Evolutionary conservation across 2,329 filamentous ascomycete genomes (phyloP).

Genomic region (Alternaria atra): DNA sequence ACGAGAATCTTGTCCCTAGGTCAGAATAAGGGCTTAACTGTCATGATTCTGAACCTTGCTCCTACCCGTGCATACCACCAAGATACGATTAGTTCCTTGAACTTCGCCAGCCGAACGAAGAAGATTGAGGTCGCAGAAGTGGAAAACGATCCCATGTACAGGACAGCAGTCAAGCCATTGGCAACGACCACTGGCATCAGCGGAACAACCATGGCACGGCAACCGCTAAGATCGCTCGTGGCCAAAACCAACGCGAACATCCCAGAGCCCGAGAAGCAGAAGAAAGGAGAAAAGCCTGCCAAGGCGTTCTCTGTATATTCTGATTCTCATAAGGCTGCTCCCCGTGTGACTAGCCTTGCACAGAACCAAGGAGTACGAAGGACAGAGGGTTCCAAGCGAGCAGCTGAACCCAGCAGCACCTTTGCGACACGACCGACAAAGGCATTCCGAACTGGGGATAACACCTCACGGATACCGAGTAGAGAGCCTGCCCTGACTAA

Average conservation of each 20-base stretch:
- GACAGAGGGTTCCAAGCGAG: conserved; percentile 57
- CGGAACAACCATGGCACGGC: conserved; percentile 63
- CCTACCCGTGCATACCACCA: conserved; percentile 92
- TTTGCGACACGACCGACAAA: conserved; percentile 53
- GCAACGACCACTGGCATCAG: conserved; percentile 46
- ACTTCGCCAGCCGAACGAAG: conserved; percentile 94
- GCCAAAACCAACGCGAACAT: conserved; percentile 78
- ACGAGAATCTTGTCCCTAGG: conserved; percentile 90
- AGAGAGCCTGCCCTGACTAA: conserved; percentile 56
- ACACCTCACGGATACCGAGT: conserved; percentile 39
- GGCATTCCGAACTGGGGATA: conserved; percentile 47
- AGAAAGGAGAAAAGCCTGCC: conserved; percentile 71
- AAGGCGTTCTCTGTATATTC: conserved; percentile 90
- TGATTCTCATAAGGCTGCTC: conserved; percentile 60
- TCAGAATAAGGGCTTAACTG: conserved; percentile 92
- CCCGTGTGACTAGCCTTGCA: conserved; percentile 40
- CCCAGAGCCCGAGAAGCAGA: conserved; percentile 61
- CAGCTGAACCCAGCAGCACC: conserved; percentile 50
- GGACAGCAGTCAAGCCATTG: conserved; percentile 51
- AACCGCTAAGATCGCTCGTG: conserved; percentile 80
- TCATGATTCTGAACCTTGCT: conserved; percentile 96
- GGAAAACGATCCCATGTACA: conserved; percentile 90
- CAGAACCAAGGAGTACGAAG: conserved; percentile 48
- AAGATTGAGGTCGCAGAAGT: conserved; percentile 95
- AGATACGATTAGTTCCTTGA: conserved; percentile 91